Percentiles rank a stretch among this genome's conserved stretches.
Evolutionary conservation across 2,329 filamentous ascomycete genomes (phyloP).

Genomic region (Diplodia scrobiculata): DNA sequence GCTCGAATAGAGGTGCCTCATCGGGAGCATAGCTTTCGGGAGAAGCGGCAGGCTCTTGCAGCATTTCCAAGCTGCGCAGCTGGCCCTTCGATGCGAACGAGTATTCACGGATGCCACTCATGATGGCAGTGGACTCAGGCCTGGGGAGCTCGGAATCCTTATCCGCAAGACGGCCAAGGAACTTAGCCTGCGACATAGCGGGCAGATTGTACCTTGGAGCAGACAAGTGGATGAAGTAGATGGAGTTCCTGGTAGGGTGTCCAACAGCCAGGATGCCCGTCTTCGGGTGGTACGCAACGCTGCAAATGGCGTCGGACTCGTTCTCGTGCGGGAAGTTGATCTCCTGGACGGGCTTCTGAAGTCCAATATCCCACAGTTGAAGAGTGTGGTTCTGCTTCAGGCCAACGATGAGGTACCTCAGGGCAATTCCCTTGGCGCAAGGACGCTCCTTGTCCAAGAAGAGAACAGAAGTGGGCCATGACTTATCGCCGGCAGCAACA

Average conservation of each 20-base stretch:
- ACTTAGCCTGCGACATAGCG: constrained; percentile 82
- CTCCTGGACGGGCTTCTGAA: constrained; percentile 94
- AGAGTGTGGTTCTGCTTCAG: constrained; percentile 99
- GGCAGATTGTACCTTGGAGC: constrained; percentile 86
- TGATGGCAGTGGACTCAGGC: constrained; percentile 92
- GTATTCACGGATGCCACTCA: constrained; percentile 94
- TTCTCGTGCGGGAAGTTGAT: constrained; percentile 94
- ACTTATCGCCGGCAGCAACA: constrained; percentile 85
- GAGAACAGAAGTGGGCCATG: constrained; percentile 93
- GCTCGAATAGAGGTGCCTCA: constrained; percentile 80
- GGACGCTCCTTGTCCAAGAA: constrained; percentile 95
- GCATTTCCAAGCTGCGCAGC: constrained; percentile 85
- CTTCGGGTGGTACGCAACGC: constrained; percentile 87
- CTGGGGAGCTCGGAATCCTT: constrained; percentile 64
- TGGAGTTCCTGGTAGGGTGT: constrained; percentile 93
- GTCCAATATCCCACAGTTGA: constrained; percentile 95
- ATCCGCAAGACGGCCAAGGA: constrained; percentile 74
- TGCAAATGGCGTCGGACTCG: constrained; percentile 97
- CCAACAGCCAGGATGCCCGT: constrained; percentile 94
- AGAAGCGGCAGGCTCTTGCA: constrained; percentile 67
- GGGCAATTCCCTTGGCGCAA: constrained; percentile 83
- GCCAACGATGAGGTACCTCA: constrained; percentile 94
- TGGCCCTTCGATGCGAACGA: constrained; percentile 85
- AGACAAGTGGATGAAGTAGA: constrained; percentile 95
- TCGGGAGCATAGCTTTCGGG: constrained; percentile 60